Base-by-base conservation (phyloP, 139 green algal genomes). In the Nannochloris sp. region DNA sequence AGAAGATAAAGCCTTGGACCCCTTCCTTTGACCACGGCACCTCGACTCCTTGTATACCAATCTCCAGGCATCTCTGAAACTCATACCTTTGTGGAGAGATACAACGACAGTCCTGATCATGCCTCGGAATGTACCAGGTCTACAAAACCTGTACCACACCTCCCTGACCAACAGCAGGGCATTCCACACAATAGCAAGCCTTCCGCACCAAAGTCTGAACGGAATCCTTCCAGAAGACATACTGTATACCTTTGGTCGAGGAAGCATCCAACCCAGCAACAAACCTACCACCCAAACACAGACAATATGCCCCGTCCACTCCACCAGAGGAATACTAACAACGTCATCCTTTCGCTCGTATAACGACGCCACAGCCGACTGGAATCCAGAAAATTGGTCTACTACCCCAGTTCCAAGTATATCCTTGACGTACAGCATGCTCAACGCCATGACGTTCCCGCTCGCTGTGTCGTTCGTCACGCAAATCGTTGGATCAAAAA, bases 131-230 rank as follows among this genome's bases (percentile, higher is more conserved):
- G 87, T 91, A n/a, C 85, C 85, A 4, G 74, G 77, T 6, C 67
- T 49, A 9, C 70, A 84, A 37, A 78, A 85, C 28, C 74, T 61
- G 37, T 71, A 74, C 87, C 85, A 92, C 0, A 90, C 46, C 50
- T 91, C 80, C 78, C 85, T 88, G 10, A 79, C 33, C 29, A 73
- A 50, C 20, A 74, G 8, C 16, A 29, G 8, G 2, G 23, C 23
- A 16, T 82, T 66, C 8, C 53, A 46, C 9, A 64, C 50, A 10
- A 72, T 11, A 13, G 64, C 49, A 11, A 64, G 43, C 2, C 60
- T 50, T 2, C 48, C 45, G n/a, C 56, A 25, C 70, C 49, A 79
- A 3, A 67, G 31, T 5, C 33, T 6, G 33, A 40, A 13, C 33
- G 33, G 33, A 40, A 40, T 0, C 33, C 11, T 40, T 40, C 46